Base-by-base conservation (phyloP, 805 yeast species). In the Ogataea pilisensis region DNA sequence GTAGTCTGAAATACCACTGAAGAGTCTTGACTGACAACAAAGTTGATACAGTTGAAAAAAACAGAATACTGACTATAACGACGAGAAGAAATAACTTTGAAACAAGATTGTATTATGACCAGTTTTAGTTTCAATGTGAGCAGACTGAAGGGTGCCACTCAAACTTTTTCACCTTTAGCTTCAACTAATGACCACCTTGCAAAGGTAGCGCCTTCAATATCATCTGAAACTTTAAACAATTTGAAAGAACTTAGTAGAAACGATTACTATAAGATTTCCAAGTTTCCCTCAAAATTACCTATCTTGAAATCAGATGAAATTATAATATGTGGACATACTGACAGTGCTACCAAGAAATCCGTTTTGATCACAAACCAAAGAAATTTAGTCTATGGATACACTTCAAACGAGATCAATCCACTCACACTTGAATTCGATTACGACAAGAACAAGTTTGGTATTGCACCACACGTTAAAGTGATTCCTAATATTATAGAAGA, bases 371-470 rank as follows among this genome's bases (percentile, higher is more conserved):
- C 76, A 13, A 69, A 66, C n/a, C 61, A 69, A 19, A 66, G 76
- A 27, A 70, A 83, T 17, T 71, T 75, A 51, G 80, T 82, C 5
- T 89, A 95, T 90, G 69, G 74, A 39, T 83, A 81, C 55, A 66
- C 69, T 39, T 74, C 88, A 1, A 73, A 75, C 11, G 87, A 85
- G 49, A 65, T 69, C 24, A 61, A 70, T 2, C 88, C 93, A 0
- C 58, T 73, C 12, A 72, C 81, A 2, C 65, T 75, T 31, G 75
- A 78, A 42, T 75, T 82, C 42, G 78, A 74, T 2, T 60, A 70
- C 28, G 44, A 46, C 8, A 32, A 45, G 11, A 54, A 61, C 35
- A 45, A 55, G 35, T 34, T 53, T 22, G 57, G 54, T 6, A 48
- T 64, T 27, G 51, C 65, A 8, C 82, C 83, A 1, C 58, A 80